These are phyloP conservation scores for Fusarium euwallaceae DNA, from an alignment of 2,329 filamentous ascomycete genomes.

Conservation along the genomic window DNA sequence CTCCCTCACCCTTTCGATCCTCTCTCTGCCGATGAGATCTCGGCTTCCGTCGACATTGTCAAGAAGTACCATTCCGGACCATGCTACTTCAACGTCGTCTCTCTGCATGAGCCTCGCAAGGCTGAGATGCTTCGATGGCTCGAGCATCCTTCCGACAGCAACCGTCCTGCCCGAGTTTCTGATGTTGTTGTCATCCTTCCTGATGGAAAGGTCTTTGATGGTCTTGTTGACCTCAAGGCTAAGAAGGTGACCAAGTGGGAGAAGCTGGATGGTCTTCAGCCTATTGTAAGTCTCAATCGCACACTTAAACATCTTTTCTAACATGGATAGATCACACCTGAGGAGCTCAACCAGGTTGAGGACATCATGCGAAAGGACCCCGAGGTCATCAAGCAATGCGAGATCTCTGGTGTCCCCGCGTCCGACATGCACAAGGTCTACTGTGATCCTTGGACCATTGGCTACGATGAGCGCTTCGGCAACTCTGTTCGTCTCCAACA, in stretches of 20 bases:
- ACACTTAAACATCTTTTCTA: slow-evolving; percentile 5
- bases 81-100: slow-evolving; percentile 88
- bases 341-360: slow-evolving; percentile 88
- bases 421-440: slow-evolving; percentile 96
- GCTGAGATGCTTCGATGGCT: slow-evolving; percentile 86
- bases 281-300: slow-evolving; percentile 68
- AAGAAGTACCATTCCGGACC: slow-evolving; percentile 74
- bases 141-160: slow-evolving; percentile 69
- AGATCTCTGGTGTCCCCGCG: slow-evolving; percentile 81
- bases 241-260: slow-evolving; percentile 81
- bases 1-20: slow-evolving; percentile 47
- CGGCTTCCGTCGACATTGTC: slow-evolving; percentile 74
- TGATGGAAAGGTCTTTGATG: slow-evolving; percentile 85
- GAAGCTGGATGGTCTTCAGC: slow-evolving; percentile 81
- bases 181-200: slow-evolving; percentile 87
- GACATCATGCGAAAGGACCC: slow-evolving; percentile 80
- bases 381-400: slow-evolving; percentile 91
- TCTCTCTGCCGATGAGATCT: slow-evolving; percentile 76
- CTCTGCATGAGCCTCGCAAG: slow-evolving; percentile 88
- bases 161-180: slow-evolving; percentile 78
- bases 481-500: slow-evolving; percentile 85
- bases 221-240: slow-evolving; percentile 78
- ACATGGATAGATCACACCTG: slow-evolving; percentile 80
- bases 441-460: slow-evolving; percentile 96
- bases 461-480: slow-evolving; percentile 91